These are phyloP conservation scores for Cryptosporidium canis DNA, from an alignment of 169 alveolate genomes.

Conservation along the genomic window DNA sequence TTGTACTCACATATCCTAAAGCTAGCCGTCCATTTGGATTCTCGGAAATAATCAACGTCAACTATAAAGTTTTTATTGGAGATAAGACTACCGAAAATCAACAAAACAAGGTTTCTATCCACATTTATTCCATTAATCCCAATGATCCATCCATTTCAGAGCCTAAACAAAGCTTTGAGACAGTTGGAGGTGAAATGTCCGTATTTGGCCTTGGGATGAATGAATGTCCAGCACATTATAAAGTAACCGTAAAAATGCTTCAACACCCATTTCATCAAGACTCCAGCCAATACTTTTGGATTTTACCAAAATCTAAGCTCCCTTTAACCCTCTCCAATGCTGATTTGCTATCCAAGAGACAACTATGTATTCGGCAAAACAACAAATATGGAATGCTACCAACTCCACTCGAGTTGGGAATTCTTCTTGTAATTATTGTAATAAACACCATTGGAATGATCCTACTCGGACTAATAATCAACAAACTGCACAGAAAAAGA, in stretches of 20 bases:
- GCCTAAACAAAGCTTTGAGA: slow-evolving; percentile 18
- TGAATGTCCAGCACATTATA: slow-evolving; percentile 13
- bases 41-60: slow-evolving; percentile 12
- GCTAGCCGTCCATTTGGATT: slow-evolving; percentile 40
- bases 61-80: slow-evolving; percentile 4
- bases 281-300: slow-evolving; percentile 30
- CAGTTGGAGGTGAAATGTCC: neutral
- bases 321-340: slow-evolving; percentile 1
- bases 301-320: slow-evolving; percentile 10
- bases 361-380: slow-evolving; percentile 30
- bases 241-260: neutral
- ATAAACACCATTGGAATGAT: slow-evolving; percentile 1
- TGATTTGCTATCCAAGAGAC: slow-evolving; percentile 10
- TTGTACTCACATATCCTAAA: slow-evolving; percentile 20
- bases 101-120: slow-evolving; percentile 13
- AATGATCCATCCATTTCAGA: neutral
- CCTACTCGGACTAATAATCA: neutral
- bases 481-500: neutral
- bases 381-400: slow-evolving; percentile 62
- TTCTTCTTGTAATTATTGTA: neutral
- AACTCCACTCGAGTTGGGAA: neutral
- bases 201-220: slow-evolving; percentile 19
- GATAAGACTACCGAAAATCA: neutral
- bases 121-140: slow-evolving; percentile 44
- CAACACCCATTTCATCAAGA: slow-evolving; percentile 33